phyloP scores from a whole-genome alignment of 2,329 filamentous ascomycete species.

The Aspergillus quadrilineatus region DNA sequence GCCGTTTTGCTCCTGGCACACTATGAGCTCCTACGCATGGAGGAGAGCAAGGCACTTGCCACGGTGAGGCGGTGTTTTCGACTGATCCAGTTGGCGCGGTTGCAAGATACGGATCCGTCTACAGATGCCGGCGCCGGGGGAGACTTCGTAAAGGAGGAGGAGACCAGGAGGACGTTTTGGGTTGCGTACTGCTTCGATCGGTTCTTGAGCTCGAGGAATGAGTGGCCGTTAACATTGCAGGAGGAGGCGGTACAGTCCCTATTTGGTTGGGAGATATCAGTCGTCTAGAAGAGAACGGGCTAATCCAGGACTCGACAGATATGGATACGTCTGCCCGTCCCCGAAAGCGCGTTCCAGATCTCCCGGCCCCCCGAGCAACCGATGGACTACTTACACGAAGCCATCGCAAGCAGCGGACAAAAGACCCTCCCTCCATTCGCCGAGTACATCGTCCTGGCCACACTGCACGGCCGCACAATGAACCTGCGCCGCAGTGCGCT shows the following conservation, averaged over 20 bases:
- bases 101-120: not conserved
- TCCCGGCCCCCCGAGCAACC: not conserved
- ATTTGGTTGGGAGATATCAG: not conserved
- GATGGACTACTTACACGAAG: not conserved
- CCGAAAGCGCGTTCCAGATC: not conserved
- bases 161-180: conserved; percentile 6
- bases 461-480: not conserved
- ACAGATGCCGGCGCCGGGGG: too few relatives aligned
- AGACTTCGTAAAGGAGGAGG: not conserved
- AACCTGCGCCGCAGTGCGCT: not conserved
- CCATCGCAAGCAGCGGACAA: not conserved
- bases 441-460: not conserved
- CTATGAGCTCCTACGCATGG: not conserved
- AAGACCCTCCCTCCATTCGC: not conserved
- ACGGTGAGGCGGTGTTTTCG: not conserved
- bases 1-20: not conserved
- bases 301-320: not conserved
- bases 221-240: conserved; percentile 1
- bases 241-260: not conserved
- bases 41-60: not conserved
- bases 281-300: not conserved
- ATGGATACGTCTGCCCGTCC: not conserved
- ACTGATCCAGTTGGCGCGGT: not conserved
- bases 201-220: not conserved
- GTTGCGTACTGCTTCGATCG: conserved; percentile 7